Evolutionary conservation across 768 basidiomycete species (phyloP).

Genomic region (Saitozyma sp.): DNA sequence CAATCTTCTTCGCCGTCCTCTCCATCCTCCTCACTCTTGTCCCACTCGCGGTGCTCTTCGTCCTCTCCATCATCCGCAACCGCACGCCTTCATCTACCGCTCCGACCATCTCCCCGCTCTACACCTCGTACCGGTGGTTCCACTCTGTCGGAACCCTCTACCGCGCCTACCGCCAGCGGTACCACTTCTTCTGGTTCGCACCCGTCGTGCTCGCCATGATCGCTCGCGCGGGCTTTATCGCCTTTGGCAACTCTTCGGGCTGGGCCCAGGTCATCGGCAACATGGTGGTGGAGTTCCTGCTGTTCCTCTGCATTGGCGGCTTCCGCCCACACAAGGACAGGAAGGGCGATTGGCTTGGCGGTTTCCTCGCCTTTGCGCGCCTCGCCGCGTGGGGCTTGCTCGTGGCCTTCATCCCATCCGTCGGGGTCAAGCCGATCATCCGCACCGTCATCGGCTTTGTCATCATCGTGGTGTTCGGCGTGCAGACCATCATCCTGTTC

Average conservation of each 20-base stretch:
- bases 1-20: constrained; percentile 74
- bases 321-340: constrained; percentile 67
- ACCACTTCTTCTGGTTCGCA: constrained; percentile 68
- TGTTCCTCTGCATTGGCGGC: constrained; percentile 60
- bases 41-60: constrained; percentile 59
- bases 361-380: constrained; percentile 67
- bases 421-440: constrained; percentile 71
- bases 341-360: constrained; percentile 69
- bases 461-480: constrained; percentile 68
- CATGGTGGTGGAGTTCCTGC: constrained; percentile 66
- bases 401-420: constrained; percentile 71
- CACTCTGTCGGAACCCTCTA: constrained; percentile 49
- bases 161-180: constrained; percentile 63
- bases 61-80: constrained; percentile 59
- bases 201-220: constrained; percentile 63
- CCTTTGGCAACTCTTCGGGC: constrained; percentile 59
- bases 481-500: constrained; percentile 69
- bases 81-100: constrained; percentile 54
- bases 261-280: constrained; percentile 69
- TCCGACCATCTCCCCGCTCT: constrained; percentile 56
- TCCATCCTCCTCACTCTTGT: constrained; percentile 61
- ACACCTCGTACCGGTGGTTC: constrained; percentile 61
- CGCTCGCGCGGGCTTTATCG: constrained; percentile 71
- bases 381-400: constrained; percentile 69
- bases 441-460: constrained; percentile 78